phyloP scores from a whole-genome alignment of 2,329 filamentous ascomycete genomes.

The Neurospora crassa region DNA sequence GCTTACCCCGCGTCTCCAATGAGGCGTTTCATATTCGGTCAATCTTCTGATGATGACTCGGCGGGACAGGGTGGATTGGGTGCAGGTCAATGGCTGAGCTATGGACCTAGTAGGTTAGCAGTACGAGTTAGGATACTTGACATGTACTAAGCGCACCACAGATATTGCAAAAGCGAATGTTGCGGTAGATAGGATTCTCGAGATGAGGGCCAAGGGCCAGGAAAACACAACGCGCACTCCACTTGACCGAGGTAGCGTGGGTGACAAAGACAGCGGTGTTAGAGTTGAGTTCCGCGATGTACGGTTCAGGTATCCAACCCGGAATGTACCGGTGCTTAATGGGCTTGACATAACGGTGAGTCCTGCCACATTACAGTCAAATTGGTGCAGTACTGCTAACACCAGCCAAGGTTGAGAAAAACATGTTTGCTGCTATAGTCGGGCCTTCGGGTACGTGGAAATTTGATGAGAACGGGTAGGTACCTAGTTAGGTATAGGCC shows the following conservation, averaged over 20 bases:
- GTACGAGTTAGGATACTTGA: not conserved
- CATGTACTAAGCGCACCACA: conserved; percentile 3
- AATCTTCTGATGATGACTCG: not conserved
- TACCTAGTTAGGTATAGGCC: conserved; percentile 9
- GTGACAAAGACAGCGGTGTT: conserved; percentile 20
- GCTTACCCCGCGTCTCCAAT: too few relatives aligned
- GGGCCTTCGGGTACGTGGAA: conserved; percentile 20
- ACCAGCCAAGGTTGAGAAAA: conserved; percentile 18
- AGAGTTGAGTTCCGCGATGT: conserved; percentile 58
- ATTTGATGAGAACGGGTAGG: not conserved
- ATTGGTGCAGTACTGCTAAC: not conserved
- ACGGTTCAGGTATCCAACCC: conserved; percentile 61
- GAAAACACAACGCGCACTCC: conserved; percentile 18
- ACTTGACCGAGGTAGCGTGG: conserved; percentile 19
- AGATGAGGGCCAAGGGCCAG: conserved; percentile 17
- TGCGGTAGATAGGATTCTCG: conserved; percentile 23
- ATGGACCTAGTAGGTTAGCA: conserved; percentile 20
- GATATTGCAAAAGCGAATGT: conserved; percentile 24
- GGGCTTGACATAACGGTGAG: conserved; percentile 50
- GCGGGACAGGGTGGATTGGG: conserved; percentile 20
- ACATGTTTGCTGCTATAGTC: conserved; percentile 24
- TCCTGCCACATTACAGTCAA: not conserved
- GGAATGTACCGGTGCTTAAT: conserved; percentile 58
- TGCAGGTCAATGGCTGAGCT: conserved; percentile 24
- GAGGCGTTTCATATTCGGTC: not conserved